These are phyloP conservation scores for Coemansia sp. DNA, from an alignment of 192 early-diverging fungal species.

Conservation along the genomic window DNA sequence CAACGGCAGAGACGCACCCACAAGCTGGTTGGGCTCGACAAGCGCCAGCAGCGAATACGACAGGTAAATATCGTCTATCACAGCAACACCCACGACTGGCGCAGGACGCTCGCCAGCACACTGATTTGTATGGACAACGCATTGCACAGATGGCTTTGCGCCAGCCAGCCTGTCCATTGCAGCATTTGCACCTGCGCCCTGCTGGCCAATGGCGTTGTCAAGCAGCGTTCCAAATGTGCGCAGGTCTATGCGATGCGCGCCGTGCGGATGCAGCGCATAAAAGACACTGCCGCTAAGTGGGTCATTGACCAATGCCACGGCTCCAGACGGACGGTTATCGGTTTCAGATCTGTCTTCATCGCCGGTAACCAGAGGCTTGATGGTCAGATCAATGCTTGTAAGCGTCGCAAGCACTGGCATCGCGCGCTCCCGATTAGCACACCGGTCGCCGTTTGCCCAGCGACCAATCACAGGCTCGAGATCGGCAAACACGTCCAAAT, in stretches of 20 bases:
- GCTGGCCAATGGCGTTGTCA: constrained; percentile 30
- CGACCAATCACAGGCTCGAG: constrained; percentile 56
- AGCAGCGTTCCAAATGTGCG: constrained; percentile 56
- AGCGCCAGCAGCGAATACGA: constrained; percentile 69
- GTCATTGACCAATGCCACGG: constrained; percentile 61
- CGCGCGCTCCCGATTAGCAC: constrained; percentile 9
- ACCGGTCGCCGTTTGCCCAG: constrained; percentile 26
- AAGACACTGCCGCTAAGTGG: constrained; percentile 62
- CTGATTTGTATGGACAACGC: constrained; percentile 41
- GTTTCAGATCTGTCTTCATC: not conserved
- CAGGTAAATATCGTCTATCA: constrained; percentile 66
- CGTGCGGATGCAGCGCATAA: constrained; percentile 69
- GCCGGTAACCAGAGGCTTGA: constrained; percentile 22
- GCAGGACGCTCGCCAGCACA: constrained; percentile 21
- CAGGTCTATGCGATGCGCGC: constrained; percentile 66
- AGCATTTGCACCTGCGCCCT: constrained; percentile 17
- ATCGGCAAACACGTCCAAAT: constrained; percentile 64
- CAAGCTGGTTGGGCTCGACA: constrained; percentile 57
- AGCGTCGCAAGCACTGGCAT: constrained; percentile 59
- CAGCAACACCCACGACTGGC: constrained; percentile 60
- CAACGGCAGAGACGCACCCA: constrained; percentile 57
- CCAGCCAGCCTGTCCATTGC: constrained; percentile 33
- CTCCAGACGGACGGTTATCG: constrained; percentile 12
- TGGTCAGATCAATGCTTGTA: constrained; percentile 56
- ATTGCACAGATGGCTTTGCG: constrained; percentile 29